Evolutionary conservation across 2,329 filamentous ascomycete genomes (phyloP), one percentile per base, ranked within the genome.

Genomic region (Xylariales sp.): DNA sequence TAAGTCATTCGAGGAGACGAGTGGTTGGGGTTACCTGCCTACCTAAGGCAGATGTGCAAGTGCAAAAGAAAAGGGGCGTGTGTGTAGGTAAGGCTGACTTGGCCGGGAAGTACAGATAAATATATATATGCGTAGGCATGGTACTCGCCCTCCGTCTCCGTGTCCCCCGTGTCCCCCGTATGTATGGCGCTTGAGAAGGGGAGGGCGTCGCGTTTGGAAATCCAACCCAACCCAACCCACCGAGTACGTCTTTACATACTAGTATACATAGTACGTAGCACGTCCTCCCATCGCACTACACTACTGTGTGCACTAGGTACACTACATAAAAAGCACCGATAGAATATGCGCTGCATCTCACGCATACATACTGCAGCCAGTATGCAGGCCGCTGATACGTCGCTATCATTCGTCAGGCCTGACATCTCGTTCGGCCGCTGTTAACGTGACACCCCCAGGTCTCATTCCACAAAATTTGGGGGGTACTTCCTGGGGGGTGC

Each of bases 311-410:
- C 34, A 7, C 32, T 39, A 30, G 16, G 34, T 28, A 62, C 39
- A 54, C 49, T 28, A 62, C 48, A 39, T n/a, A 58, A 67, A 69
- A 69, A 67, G 64, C 65, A 68, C 60, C 65, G 53, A 69, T 61
- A 56, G 45, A 58, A 69, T 74, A 70, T 73, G 70, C 71, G 69
- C 74, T 76, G 74, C 76, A 77, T 76, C 76, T 76, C 77, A 71
- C 76, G 75, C 77, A 78, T 78, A 41, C 76, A 75, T 76, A 32
- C 75, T 76, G 75, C 74, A 75, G 76, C 39, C 39, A 32, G 57
- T 53, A 75, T 76, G 74, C 74, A 77, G 70, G 71, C 71, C 72
- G 75, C 73, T 75, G 73, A 71, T 73, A 71, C 71, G 69, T 64
- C 43, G 71, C 66, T 73, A 60, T 69, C 61, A 75, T 75, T 75